phyloP scores from a whole-genome alignment of 139 green algal genomes.

The Eudorina sp. region DNA sequence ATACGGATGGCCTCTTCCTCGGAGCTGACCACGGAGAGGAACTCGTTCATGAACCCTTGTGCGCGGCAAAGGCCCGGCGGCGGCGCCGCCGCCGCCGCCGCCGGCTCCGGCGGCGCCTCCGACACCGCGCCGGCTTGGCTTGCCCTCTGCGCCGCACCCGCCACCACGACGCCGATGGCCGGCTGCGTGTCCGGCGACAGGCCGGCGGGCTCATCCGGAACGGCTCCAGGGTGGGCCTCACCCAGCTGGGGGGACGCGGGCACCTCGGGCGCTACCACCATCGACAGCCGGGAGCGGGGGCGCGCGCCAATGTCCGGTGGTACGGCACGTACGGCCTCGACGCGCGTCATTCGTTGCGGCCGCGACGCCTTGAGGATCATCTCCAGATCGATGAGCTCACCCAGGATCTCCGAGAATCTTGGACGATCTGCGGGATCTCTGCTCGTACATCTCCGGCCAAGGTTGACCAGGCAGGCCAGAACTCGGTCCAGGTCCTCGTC shows the following conservation, averaged over 20 bases:
- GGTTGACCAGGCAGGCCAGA: not conserved
- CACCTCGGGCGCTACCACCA: not conserved
- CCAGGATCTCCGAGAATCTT: constrained; percentile 22
- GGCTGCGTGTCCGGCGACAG: no score
- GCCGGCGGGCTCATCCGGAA: no score
- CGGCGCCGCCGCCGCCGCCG: not conserved
- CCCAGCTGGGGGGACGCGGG: not conserved
- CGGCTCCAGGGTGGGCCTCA: no score
- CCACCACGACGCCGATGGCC: no score
- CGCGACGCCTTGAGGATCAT: not conserved
- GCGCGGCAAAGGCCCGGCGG: not conserved
- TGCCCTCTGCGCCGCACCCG: no score
- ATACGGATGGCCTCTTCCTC: not conserved
- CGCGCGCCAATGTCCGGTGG: not conserved
- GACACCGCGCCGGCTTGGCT: no score
- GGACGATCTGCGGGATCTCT: not conserved
- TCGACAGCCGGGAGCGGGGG: not conserved
- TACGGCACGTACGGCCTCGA: no score
- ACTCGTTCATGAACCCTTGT: not conserved
- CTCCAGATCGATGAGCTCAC: constrained; percentile 29
- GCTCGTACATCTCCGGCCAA: constrained; percentile 17
- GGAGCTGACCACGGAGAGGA: not conserved
- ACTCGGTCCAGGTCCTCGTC: not conserved
- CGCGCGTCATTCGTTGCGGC: no score
- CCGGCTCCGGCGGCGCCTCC: not conserved